Evolutionary conservation across 257 asterid species (phyloP), one percentile per base, ranked within the genome.

Genomic region (Mitragyna speciosa): DNA sequence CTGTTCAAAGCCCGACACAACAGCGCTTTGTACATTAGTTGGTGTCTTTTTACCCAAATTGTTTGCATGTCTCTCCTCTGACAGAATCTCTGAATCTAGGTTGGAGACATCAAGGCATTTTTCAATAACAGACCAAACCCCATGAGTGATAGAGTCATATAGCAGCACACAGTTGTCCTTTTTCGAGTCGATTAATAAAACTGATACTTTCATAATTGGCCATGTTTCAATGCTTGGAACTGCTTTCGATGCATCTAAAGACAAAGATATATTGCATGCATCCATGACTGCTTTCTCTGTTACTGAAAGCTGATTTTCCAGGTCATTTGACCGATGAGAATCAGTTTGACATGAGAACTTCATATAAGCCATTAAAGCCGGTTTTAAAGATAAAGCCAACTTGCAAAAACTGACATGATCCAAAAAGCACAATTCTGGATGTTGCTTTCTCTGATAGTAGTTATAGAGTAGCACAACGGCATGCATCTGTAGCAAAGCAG

Each of bases 391-490:
- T 51, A 83, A 59, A 69, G 87, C 91, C 88, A 92, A 73, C 84
- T 83, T 84, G 82, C 91, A 88, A 75, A 93, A 89, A 26, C 89
- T 67, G 43, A 31, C 80, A 36, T 80, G 87, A 47, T 89, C 89
- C 54, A 92, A 61, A 73, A 82, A 83, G 15, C 85, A 82, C 19
- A 84, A 73, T 69, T 84, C 82, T 20, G 81, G 84, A 16, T 87
- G 82, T 28, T 87, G 88, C 83, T 86, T 88, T 85, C 96, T 82
- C 74, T 92, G 94, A 83, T 89, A 93, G 85, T 90, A 93, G 86
- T 93, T 93, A 93, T 93, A 93, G 61, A 93, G 92, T 78, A 93
- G 72, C 85, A 90, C 98, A 81, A 92, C 93, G 36, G 96, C 94
- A 76, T 87, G 97, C 89, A 92, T 87, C 98, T 93, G 85, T 72